Conservation (phyloP, 257 asterid genomes). For the Mitragyna speciosa region DNA sequence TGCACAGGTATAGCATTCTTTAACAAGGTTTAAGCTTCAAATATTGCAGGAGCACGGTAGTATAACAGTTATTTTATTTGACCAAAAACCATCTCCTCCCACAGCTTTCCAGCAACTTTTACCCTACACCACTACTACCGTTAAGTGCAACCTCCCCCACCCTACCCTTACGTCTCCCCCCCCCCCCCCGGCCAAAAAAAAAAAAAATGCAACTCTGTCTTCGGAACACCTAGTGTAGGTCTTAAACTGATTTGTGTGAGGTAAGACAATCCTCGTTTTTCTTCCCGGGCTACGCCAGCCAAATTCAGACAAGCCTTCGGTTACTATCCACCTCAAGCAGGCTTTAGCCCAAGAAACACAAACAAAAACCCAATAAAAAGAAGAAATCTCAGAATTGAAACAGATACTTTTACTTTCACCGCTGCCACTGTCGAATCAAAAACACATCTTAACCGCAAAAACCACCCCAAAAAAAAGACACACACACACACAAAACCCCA, state of each 20-base stretch:
- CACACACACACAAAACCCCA: too few relatives aligned
- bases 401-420: constrained; percentile 25
- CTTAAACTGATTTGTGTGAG: constrained; percentile 29
- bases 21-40: too few relatives aligned
- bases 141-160: too few relatives aligned
- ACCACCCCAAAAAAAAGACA: too few relatives aligned
- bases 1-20: too few relatives aligned
- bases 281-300: constrained; percentile 57
- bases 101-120: too few relatives aligned
- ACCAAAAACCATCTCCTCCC: too few relatives aligned
- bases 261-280: constrained; percentile 38
- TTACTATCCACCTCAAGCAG: constrained; percentile 39
- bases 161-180: too few relatives aligned
- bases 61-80: too few relatives aligned
- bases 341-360: constrained; percentile 37
- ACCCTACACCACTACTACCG: too few relatives aligned
- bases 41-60: too few relatives aligned
- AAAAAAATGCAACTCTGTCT: constrained; percentile 16
- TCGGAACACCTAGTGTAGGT: constrained; percentile 32
- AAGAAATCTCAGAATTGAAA: constrained; percentile 25
- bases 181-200: too few relatives aligned
- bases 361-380: constrained; percentile 25
- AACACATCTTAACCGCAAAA: constrained; percentile 27
- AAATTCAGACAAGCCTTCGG: constrained; percentile 90
- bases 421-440: constrained; percentile 45